phyloP scores from a whole-genome alignment of 2,329 filamentous ascomycete species.

The Aspergillus versicolor region DNA sequence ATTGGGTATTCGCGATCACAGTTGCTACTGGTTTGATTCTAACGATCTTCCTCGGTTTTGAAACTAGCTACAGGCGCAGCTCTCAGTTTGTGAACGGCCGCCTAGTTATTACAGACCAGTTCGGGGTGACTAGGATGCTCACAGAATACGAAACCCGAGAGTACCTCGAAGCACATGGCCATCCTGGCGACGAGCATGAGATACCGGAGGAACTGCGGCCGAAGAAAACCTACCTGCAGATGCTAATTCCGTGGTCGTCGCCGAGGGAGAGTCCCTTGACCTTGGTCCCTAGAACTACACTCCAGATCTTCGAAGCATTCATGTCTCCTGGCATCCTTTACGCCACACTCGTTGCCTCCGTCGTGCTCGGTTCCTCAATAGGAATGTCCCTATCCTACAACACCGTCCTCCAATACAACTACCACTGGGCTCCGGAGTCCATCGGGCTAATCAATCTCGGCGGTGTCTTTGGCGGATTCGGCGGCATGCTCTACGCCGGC shows the following conservation, averaged over 20 bases:
- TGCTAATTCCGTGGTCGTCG: slow-evolving; percentile 30
- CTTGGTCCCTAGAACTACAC: slow-evolving; percentile 16
- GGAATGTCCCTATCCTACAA: slow-evolving; percentile 42
- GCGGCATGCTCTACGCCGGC: slow-evolving; percentile 28
- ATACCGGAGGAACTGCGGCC: neutral
- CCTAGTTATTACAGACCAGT: slow-evolving; percentile 41
- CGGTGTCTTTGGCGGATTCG: slow-evolving; percentile 28
- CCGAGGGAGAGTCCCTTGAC: slow-evolving; percentile 15
- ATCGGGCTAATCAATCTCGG: slow-evolving; percentile 29
- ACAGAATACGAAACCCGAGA: slow-evolving; percentile 28
- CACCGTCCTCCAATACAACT: slow-evolving; percentile 33
- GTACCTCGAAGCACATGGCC: slow-evolving; percentile 1
- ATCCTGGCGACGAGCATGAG: neutral
- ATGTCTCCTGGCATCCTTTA: slow-evolving; percentile 40
- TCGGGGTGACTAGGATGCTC: slow-evolving; percentile 38
- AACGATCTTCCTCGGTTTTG: slow-evolving; percentile 39
- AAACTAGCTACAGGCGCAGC: slow-evolving; percentile 41
- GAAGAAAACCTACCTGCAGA: slow-evolving; percentile 23
- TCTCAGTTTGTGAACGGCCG: slow-evolving; percentile 34
- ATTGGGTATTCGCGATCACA: slow-evolving; percentile 41
- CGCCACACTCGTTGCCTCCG: slow-evolving; percentile 38
- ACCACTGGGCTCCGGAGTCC: slow-evolving; percentile 30
- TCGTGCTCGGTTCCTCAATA: slow-evolving; percentile 38
- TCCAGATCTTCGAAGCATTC: slow-evolving; percentile 25
- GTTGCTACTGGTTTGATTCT: slow-evolving; percentile 37